Conservation (phyloP, 176 grass and related monocot genomes). For the Aegilops umbellulata region DNA sequence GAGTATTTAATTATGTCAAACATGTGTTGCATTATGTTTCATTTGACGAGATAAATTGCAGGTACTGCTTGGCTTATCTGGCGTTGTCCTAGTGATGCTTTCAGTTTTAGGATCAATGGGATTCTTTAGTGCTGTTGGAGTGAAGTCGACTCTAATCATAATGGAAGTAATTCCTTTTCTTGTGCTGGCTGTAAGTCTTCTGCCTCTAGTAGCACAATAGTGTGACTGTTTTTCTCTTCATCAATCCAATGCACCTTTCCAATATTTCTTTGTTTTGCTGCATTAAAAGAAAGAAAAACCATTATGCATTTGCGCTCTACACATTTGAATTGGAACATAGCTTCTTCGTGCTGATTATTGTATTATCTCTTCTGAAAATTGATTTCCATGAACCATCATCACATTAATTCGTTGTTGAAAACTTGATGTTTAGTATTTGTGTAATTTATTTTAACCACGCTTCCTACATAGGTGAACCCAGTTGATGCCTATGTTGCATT, state of each 20-base stretch:
- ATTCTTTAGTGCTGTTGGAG: conserved; percentile 86
- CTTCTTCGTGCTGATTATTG: conserved; percentile 28
- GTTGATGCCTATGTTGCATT: conserved; percentile 15
- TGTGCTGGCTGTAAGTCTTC: conserved; percentile 89
- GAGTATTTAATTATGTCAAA: conserved; percentile 1
- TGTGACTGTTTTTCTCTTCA: conserved; percentile 17
- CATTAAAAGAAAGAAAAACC: background rate
- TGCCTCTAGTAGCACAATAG: conserved; percentile 15
- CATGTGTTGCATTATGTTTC: conserved; percentile 13
- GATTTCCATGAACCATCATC: background rate
- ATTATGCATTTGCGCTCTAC: background rate
- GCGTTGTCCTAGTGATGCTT: conserved; percentile 89
- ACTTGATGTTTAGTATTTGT: conserved; percentile 1
- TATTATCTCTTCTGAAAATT: background rate
- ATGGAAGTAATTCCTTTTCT: conserved; percentile 99
- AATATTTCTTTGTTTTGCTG: conserved; percentile 1
- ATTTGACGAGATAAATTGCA: conserved; percentile 48
- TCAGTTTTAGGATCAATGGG: conserved; percentile 94
- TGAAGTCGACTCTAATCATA: conserved; percentile 97
- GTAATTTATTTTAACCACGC: background rate
- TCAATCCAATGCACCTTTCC: background rate
- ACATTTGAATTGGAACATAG: conserved; percentile 21
- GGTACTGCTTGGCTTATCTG: conserved; percentile 89
- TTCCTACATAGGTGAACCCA: conserved; percentile 12
- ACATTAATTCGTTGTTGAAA: background rate